These are phyloP conservation scores for Hypericum androsaemum DNA, from an alignment of 345 rosid genomes.

Conservation along the genomic window DNA sequence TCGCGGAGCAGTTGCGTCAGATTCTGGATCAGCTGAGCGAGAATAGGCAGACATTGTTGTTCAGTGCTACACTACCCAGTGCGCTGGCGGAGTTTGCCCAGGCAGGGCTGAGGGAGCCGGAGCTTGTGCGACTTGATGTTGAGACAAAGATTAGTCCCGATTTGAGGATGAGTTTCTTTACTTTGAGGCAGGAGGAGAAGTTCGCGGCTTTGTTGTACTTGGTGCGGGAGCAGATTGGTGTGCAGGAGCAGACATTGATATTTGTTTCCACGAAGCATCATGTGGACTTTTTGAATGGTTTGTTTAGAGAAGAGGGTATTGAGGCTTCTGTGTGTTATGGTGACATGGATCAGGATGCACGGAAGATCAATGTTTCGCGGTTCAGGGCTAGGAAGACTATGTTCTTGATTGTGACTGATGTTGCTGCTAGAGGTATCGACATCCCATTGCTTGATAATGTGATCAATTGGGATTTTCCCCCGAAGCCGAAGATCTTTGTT, in stretches of 20 bases:
- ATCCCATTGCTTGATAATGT: slow-evolving; percentile 96
- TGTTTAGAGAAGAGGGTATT: slow-evolving; percentile 76
- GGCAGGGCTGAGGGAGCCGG: slow-evolving; percentile 92
- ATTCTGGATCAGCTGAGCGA: slow-evolving; percentile 74
- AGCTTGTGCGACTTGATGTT: slow-evolving; percentile 81
- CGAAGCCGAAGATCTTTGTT: slow-evolving; percentile 86
- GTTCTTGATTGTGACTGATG: slow-evolving; percentile 88
- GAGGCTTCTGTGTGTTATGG: slow-evolving; percentile 90
- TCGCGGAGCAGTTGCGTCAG: slow-evolving; percentile 79
- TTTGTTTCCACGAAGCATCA: slow-evolving; percentile 97
- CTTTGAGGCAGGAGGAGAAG: slow-evolving; percentile 84
- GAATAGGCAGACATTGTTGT: slow-evolving; percentile 88
- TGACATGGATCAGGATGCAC: slow-evolving; percentile 98
- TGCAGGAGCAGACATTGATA: slow-evolving; percentile 69
- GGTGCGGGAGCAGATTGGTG: slow-evolving; percentile 68
- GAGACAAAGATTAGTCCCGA: slow-evolving; percentile 95
- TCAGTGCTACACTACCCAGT: slow-evolving; percentile 93
- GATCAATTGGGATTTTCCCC: slow-evolving; percentile 96
- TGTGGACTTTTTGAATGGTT: slow-evolving; percentile 73
- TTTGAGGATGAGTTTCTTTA: slow-evolving; percentile 53
- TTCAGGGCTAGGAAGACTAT: slow-evolving; percentile 78
- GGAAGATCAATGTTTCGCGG: slow-evolving; percentile 78
- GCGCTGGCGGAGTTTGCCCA: slow-evolving; percentile 94
- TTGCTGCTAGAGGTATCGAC: slow-evolving; percentile 97
- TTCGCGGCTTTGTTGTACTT: slow-evolving; percentile 72